These are phyloP conservation scores for Cryptosporidium felis DNA, from an alignment of 169 alveolate species.

Conservation along the genomic window DNA sequence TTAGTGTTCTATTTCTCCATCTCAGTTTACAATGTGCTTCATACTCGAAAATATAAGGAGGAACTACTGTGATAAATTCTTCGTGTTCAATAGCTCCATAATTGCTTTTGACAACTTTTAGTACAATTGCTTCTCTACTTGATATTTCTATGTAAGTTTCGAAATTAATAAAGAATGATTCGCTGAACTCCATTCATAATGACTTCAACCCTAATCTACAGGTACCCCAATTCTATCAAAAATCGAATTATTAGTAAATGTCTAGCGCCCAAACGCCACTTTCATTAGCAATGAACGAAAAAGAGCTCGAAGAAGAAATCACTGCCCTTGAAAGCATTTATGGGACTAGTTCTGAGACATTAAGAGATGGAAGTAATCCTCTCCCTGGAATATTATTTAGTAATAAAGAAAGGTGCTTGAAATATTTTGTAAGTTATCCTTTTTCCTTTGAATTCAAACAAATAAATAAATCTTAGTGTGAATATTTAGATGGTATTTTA, in stretches of 20 bases:
- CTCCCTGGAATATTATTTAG: constrained; percentile 5
- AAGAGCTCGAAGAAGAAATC: constrained; percentile 28
- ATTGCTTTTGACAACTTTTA: background rate
- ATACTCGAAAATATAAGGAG: constrained; percentile 70
- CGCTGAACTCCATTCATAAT: background rate
- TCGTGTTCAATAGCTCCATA: background rate
- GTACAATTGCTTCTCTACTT: background rate
- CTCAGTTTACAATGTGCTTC: constrained; percentile 74
- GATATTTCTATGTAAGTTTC: background rate
- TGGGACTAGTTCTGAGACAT: background rate
- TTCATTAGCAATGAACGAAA: background rate
- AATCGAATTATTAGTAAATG: too few species aligned
- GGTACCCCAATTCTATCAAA: too few species aligned
- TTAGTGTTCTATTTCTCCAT: constrained; percentile 78
- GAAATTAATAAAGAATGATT: background rate
- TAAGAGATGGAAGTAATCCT: background rate
- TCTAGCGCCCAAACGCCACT: background rate
- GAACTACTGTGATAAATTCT: constrained; percentile 5
- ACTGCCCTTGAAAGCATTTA: constrained; percentile 20
- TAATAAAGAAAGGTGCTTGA: constrained; percentile 3
- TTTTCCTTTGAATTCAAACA: background rate
- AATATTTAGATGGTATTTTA: constrained; percentile 27
- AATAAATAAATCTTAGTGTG: constrained; percentile 1
- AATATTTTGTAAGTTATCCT: constrained; percentile 30
- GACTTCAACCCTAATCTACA: too few species aligned